These are phyloP conservation scores for Aspergillus sclerotiicarbonarius DNA, from an alignment of 495 filamentous ascomycete species.

Conservation along the genomic window DNA sequence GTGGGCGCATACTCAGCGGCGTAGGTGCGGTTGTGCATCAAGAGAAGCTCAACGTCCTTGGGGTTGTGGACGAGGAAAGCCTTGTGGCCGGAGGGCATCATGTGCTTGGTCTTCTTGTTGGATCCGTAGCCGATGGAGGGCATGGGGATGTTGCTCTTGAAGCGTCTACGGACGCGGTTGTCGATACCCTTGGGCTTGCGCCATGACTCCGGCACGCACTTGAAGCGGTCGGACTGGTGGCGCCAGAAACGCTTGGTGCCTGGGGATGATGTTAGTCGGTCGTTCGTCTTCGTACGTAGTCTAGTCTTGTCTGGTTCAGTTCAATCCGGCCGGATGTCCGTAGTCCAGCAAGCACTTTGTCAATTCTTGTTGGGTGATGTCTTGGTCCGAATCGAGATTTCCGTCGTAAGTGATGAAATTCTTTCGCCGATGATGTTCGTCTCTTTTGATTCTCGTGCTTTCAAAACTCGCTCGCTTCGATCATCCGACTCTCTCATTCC, in stretches of 20 bases:
- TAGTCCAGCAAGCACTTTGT: background rate
- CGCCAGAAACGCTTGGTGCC: constrained; percentile 88
- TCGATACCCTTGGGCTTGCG: constrained; percentile 99
- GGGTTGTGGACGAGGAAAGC: constrained; percentile 98
- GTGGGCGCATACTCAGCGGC: constrained; percentile 83
- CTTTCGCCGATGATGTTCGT: too few species aligned
- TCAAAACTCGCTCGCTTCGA: background rate
- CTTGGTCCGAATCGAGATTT: too few species aligned
- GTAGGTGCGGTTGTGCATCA: constrained; percentile 99
- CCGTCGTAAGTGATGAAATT: too few species aligned
- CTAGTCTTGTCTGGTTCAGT: background rate
- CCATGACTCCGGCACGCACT: constrained; percentile 81
- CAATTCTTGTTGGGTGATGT: too few species aligned
- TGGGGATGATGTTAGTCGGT: constrained; percentile 32
- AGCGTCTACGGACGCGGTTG: constrained; percentile 83
- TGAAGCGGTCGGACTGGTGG: constrained; percentile 96
- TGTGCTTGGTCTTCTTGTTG: constrained; percentile 98
- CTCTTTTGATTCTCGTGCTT: too few species aligned
- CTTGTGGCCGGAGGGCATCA: constrained; percentile 99
- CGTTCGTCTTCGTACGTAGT: background rate
- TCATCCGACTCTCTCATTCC: background rate
- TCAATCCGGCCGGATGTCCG: background rate
- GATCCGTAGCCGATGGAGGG: constrained; percentile 97
- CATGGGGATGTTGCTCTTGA: constrained; percentile 94
- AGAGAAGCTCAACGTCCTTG: constrained; percentile 90